Evolutionary conservation across 805 yeast species (phyloP).

Genomic region (Metschnikowia orientalis): DNA sequence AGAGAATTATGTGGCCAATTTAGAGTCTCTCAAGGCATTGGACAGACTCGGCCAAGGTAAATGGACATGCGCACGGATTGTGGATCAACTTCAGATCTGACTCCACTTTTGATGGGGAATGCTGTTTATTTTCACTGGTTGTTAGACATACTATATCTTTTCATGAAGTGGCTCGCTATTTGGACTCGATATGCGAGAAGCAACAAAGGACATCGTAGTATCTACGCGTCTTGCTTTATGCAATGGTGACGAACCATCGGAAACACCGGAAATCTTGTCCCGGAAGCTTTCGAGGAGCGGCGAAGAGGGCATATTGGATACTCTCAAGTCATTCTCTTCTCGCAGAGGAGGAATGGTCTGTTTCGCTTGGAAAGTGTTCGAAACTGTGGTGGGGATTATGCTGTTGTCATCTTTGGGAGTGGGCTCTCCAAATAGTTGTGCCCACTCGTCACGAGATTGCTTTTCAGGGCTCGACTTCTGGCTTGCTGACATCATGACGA

Average conservation of each 20-base stretch:
- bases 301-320: slow-evolving; percentile 39
- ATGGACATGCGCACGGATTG: too few species aligned
- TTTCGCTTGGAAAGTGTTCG: too few species aligned
- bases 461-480: slow-evolving; percentile 36
- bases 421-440: slow-evolving; percentile 40
- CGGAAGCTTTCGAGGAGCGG: slow-evolving; percentile 25
- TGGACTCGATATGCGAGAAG: slow-evolving; percentile 17
- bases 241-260: slow-evolving; percentile 28
- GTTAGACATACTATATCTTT: slow-evolving; percentile 19
- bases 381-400: slow-evolving; percentile 21
- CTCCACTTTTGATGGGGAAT: too few species aligned
- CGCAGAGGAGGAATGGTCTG: slow-evolving; percentile 25
- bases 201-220: slow-evolving; percentile 26
- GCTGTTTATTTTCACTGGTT: too few species aligned
- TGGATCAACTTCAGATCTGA: too few species aligned
- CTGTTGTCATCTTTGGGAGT: slow-evolving; percentile 37
- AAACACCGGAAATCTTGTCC: slow-evolving; percentile 12
- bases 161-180: slow-evolving; percentile 21
- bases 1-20: too few species aligned
- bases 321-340: slow-evolving; percentile 19
- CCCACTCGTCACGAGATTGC: slow-evolving; percentile 40
- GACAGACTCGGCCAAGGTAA: too few species aligned
- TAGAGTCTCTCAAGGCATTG: too few species aligned
- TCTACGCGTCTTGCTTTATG: slow-evolving; percentile 33
- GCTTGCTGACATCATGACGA: slow-evolving; percentile 25